phyloP scores from a whole-genome alignment of 768 basidiomycete genomes.

The Tylopilus rubrobrunneus region DNA sequence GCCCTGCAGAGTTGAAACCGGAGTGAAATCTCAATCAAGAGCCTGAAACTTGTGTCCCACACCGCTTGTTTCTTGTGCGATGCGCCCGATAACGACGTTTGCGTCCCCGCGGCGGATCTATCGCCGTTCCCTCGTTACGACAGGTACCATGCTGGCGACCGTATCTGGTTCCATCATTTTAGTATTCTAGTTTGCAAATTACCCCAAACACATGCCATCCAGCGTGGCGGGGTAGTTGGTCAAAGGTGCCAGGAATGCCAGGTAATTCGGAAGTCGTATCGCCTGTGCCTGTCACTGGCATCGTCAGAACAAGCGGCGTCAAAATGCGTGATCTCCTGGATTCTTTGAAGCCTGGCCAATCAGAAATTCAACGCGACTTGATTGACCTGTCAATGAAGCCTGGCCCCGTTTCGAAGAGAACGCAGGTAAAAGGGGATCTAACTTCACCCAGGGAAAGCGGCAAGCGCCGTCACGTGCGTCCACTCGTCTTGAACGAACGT shows the following conservation, averaged over 20 bases:
- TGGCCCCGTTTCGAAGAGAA: constrained; percentile 4
- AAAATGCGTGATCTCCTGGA: neutral
- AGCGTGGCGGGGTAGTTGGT: neutral
- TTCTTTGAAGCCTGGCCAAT: neutral
- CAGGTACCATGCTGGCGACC: neutral
- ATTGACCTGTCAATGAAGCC: neutral
- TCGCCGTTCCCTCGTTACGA: constrained; percentile 12
- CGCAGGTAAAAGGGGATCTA: neutral
- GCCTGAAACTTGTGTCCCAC: constrained; percentile 16
- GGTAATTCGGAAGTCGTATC: neutral
- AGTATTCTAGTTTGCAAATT: constrained; percentile 14
- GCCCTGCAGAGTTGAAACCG: constrained; percentile 20
- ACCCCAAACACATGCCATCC: constrained; percentile 13
- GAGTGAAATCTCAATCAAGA: constrained; percentile 1
- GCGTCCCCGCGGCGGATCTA: neutral
- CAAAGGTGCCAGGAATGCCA: neutral
- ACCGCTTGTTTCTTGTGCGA: neutral
- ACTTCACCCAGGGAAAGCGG: too few relatives aligned
- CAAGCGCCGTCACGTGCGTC: neutral
- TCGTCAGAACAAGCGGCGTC: constrained; percentile 7
- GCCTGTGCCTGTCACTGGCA: neutral
- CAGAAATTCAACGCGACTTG: neutral
- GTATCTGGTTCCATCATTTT: neutral
- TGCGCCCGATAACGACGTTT: constrained; percentile 10
- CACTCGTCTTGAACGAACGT: constrained; percentile 4